These are phyloP conservation scores for Intubia oerlemansii DNA, from an alignment of 2,329 filamentous ascomycete genomes.

Conservation along the genomic window DNA sequence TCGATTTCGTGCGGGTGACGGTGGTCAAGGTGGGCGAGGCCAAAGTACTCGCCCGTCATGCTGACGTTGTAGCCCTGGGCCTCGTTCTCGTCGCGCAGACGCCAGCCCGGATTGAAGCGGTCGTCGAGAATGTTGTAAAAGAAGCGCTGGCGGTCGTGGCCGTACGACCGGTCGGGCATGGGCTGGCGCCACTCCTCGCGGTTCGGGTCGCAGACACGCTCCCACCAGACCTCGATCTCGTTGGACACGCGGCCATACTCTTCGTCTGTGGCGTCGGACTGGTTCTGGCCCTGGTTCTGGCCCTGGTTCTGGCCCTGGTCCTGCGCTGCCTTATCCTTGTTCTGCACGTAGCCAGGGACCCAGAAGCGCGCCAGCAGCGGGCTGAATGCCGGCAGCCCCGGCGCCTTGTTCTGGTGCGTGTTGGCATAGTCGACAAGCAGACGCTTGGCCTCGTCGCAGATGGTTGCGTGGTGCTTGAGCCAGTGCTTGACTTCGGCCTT, in stretches of 20 bases:
- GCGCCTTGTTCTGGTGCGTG: conserved; percentile 24
- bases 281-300: conserved; percentile 22
- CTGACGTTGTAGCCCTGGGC: conserved; percentile 5
- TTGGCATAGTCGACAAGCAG: conserved; percentile 33
- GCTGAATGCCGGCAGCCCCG: conserved; percentile 26
- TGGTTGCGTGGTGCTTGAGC: conserved; percentile 36
- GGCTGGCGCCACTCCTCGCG: conserved; percentile 34
- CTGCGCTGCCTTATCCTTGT: conserved; percentile 17
- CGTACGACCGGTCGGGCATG: conserved; percentile 39
- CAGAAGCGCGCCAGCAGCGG: conserved; percentile 34
- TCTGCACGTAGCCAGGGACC: conserved; percentile 24
- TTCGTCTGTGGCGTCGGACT: conserved; percentile 29
- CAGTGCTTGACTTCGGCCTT: conserved; percentile 39
- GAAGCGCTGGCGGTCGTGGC: conserved; percentile 31
- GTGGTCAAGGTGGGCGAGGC: too few species aligned
- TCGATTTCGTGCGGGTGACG: conserved; percentile 4
- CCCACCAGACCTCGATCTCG: conserved; percentile 46
- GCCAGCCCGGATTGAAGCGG: conserved; percentile 26
- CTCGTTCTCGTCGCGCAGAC: conserved; percentile 18
- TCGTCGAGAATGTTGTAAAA: conserved; percentile 38
- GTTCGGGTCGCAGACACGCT: conserved; percentile 36
- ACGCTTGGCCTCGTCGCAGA: conserved; percentile 32
- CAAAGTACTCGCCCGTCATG: conserved; percentile 14
- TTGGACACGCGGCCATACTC: conserved; percentile 38
- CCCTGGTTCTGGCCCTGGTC: too few species aligned